Percentiles rank a stretch among this genome's conserved stretches.
Conservation (phyloP, 768 basidiomycete genomes). For the Xanthoconium purpureum region DNA sequence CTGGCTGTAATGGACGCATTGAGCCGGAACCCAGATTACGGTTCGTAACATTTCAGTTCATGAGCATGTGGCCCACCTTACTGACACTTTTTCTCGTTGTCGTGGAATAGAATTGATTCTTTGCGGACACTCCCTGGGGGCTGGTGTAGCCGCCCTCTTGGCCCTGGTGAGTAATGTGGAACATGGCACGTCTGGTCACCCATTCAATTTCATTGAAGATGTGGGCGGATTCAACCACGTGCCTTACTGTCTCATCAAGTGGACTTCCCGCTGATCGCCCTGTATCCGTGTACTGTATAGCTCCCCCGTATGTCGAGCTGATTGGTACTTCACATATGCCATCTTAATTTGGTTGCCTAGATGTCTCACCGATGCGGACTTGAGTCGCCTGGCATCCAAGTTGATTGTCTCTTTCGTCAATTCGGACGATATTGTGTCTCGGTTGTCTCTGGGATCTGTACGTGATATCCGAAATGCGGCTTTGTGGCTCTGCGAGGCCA, state of each 20-base stretch:
- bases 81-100: conserved; percentile 2
- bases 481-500: conserved; percentile 76
- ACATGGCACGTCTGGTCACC: not conserved
- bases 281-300: conserved; percentile 76
- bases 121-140: conserved; percentile 82
- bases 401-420: conserved; percentile 78
- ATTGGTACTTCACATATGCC: not conserved
- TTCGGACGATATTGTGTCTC: conserved; percentile 77
- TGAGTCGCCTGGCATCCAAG: conserved; percentile 56
- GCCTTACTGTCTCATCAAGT: conserved; percentile 62
- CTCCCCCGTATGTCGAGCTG: conserved; percentile 61
- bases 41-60: conserved; percentile 39
- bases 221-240: conserved; percentile 83
- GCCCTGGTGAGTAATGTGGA: conserved; percentile 52
- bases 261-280: conserved; percentile 65
- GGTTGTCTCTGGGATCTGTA: conserved; percentile 74
- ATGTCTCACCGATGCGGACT: conserved; percentile 57
- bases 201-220: conserved; percentile 44
- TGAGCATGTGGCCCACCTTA: not conserved
- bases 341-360: conserved; percentile 32
- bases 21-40: conserved; percentile 65
- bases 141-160: conserved; percentile 73
- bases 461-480: conserved; percentile 73
- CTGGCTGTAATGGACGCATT: conserved; percentile 70
- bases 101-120: conserved; percentile 57